These are phyloP conservation scores for Thuidium tamariscinum DNA, from an alignment of 225 moss, liverwort and hornwort species.

Conservation along the genomic window DNA sequence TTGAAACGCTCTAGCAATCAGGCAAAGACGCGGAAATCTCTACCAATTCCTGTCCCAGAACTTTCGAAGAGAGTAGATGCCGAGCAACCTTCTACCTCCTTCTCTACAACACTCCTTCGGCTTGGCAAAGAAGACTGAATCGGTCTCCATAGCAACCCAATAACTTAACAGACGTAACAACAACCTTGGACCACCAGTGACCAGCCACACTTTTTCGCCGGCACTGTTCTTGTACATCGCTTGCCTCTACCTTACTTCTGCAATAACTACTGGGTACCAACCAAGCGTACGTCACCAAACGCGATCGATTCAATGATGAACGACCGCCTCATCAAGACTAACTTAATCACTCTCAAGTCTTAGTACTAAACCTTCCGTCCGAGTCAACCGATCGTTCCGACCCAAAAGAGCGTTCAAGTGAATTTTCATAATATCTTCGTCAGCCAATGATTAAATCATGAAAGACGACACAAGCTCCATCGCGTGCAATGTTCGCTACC, in stretches of 20 bases:
- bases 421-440: neutral
- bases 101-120: neutral
- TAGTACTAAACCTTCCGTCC: neutral
- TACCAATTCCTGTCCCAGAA: neutral
- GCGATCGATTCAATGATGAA: neutral
- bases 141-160: neutral
- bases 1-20: neutral
- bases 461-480: neutral
- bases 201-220: neutral
- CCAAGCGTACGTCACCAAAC: neutral
- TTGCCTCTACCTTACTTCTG: neutral
- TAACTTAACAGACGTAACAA: neutral
- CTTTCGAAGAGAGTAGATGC: neutral
- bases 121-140: neutral
- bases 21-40: neutral
- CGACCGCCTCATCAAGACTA: neutral
- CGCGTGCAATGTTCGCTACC: neutral
- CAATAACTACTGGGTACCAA: constrained; percentile 4
- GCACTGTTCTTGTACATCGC: neutral
- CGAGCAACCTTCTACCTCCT: neutral
- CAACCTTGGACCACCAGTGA: neutral
- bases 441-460: neutral
- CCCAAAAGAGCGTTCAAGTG: neutral
- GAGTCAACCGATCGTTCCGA: neutral
- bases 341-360: neutral